Evolutionary conservation across 768 basidiomycete genomes (phyloP).

Genomic region (Kwoniella dejecticola): DNA sequence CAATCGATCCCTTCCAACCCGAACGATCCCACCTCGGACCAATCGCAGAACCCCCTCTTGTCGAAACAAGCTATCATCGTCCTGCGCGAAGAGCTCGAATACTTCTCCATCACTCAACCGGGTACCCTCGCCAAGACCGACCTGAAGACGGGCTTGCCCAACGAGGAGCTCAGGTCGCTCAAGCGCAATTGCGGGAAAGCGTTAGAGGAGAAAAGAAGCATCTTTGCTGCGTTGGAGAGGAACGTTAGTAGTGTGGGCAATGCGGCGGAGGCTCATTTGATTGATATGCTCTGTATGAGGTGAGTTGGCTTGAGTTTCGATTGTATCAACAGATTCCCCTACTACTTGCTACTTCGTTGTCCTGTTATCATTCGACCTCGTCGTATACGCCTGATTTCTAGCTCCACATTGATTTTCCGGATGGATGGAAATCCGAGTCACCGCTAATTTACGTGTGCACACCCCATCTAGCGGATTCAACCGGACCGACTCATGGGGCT

Average conservation of each 20-base stretch:
- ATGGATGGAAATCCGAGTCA: slow-evolving; percentile 7
- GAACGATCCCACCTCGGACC: slow-evolving; percentile 24
- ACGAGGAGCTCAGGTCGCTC: slow-evolving; percentile 71
- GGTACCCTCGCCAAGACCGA: slow-evolving; percentile 27
- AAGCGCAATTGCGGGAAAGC: slow-evolving; percentile 85
- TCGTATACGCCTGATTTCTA: too few relatives aligned
- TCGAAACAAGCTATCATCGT: slow-evolving; percentile 98
- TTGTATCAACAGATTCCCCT: too few relatives aligned
- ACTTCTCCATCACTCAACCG: slow-evolving; percentile 80
- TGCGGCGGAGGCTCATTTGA: slow-evolving; percentile 96
- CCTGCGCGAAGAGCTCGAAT: slow-evolving; percentile 94
- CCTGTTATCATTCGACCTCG: not conserved
- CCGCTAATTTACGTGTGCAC: not conserved
- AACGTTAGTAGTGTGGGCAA: slow-evolving; percentile 99
- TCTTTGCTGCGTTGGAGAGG: slow-evolving; percentile 95
- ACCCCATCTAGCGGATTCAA: slow-evolving; percentile 75
- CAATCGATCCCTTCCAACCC: slow-evolving; percentile 59
- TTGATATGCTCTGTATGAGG: slow-evolving; percentile 99
- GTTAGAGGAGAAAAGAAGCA: slow-evolving; percentile 83
- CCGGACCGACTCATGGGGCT: slow-evolving; percentile 98
- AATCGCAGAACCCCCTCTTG: slow-evolving; percentile 79
- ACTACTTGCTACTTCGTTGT: not conserved
- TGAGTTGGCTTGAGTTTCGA: too few relatives aligned
- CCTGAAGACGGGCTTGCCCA: slow-evolving; percentile 57
- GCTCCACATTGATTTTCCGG: not conserved